Percentiles rank a stretch among this genome's conserved stretches.
phyloP scores from a whole-genome alignment of 352 stramenopile species.

The Phytopythium vexans region DNA sequence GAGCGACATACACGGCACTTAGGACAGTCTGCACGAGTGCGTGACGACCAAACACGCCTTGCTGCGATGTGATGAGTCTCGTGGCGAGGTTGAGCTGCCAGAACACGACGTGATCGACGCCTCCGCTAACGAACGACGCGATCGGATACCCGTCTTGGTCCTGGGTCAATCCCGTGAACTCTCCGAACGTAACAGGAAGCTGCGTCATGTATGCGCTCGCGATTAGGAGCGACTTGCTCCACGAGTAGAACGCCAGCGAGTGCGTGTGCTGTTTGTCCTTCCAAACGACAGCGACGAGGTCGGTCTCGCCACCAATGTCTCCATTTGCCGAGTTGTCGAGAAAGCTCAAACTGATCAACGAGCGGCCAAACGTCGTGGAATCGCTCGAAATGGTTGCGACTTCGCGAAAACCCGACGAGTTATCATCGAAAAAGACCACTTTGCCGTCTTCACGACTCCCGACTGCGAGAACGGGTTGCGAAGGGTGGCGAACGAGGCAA shows the following conservation, averaged over 20 bases:
- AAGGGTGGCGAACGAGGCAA: slow-evolving; percentile 48
- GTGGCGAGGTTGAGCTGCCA: slow-evolving; percentile 52
- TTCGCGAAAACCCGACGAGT: not conserved
- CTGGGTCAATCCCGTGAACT: slow-evolving; percentile 23
- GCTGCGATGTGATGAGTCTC: slow-evolving; percentile 43
- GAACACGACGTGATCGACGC: slow-evolving; percentile 67
- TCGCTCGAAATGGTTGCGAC: not conserved
- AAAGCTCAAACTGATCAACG: slow-evolving; percentile 27
- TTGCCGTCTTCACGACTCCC: slow-evolving; percentile 32
- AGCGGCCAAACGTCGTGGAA: not conserved
- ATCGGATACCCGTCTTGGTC: not conserved
- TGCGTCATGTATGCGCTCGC: slow-evolving; percentile 42
- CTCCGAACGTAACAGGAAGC: slow-evolving; percentile 54
- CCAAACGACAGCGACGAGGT: slow-evolving; percentile 57
- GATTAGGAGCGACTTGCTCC: slow-evolving; percentile 31
- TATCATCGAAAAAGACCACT: slow-evolving; percentile 20
- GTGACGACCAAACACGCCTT: slow-evolving; percentile 64
- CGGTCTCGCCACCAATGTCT: slow-evolving; percentile 15
- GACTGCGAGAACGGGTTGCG: slow-evolving; percentile 33
- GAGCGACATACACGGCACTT: slow-evolving; percentile 33
- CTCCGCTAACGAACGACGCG: slow-evolving; percentile 54
- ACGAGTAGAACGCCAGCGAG: slow-evolving; percentile 42
- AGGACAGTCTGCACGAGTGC: slow-evolving; percentile 46
- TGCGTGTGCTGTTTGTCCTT: slow-evolving; percentile 40
- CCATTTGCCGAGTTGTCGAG: slow-evolving; percentile 13